Evolutionary conservation across 2,329 filamentous ascomycete genomes (phyloP).

Genomic region (Penicillium corylophilum): DNA sequence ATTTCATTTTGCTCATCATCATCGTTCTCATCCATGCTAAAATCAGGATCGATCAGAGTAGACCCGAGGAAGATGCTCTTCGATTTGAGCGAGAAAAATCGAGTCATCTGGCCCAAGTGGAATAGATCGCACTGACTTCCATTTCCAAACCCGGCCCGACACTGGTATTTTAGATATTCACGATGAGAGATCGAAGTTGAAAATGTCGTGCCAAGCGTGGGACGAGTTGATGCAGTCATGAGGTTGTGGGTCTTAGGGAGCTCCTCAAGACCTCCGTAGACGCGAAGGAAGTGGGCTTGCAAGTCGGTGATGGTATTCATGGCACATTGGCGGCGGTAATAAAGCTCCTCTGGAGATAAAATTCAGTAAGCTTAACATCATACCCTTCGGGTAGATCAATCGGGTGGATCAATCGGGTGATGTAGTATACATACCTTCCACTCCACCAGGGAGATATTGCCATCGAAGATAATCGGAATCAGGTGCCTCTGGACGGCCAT

Average conservation of each 20-base stretch:
- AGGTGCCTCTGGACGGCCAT: slow-evolving; percentile 27
- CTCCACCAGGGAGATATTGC: slow-evolving; percentile 36
- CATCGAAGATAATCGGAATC: slow-evolving; percentile 29
- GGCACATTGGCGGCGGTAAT: slow-evolving; percentile 41
- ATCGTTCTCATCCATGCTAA: slow-evolving; percentile 13
- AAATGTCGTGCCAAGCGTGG: slow-evolving; percentile 13
- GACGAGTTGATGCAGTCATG: slow-evolving; percentile 8
- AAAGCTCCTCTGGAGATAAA: slow-evolving; percentile 41
- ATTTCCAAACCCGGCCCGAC: slow-evolving; percentile 42
- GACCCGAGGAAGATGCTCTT: slow-evolving; percentile 45
- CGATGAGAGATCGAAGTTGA: slow-evolving; percentile 23
- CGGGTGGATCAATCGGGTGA: not conserved
- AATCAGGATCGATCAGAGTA: slow-evolving; percentile 37
- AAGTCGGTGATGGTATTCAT: slow-evolving; percentile 45
- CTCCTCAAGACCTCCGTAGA: slow-evolving; percentile 40
- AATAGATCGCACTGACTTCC: slow-evolving; percentile 46
- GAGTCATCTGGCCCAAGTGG: slow-evolving; percentile 46
- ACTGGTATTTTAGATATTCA: slow-evolving; percentile 32
- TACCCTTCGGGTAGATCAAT: too few relatives aligned
- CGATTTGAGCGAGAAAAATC: slow-evolving; percentile 43
- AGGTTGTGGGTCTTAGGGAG: slow-evolving; percentile 10
- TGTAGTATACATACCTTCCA: slow-evolving; percentile 37
- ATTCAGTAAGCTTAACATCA: slow-evolving; percentile 4
- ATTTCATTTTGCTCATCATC: not conserved
- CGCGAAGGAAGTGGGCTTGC: slow-evolving; percentile 43